These are phyloP conservation scores for Tinospora cordifolia DNA, from an alignment of 164 flowering plant genomes.

Conservation along the genomic window DNA sequence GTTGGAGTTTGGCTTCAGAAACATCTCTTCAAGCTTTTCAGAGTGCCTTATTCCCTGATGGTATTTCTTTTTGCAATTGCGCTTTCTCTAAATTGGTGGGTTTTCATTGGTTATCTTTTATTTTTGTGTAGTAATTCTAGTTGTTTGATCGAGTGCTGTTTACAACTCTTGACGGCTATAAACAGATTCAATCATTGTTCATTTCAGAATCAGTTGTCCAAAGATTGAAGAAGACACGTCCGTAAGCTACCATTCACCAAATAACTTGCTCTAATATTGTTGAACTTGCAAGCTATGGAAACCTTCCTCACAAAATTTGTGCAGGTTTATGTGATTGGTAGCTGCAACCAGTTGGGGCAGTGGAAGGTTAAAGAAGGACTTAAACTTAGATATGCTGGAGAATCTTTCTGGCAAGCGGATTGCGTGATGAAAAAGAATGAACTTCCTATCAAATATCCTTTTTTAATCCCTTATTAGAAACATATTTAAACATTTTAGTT, in stretches of 20 bases:
- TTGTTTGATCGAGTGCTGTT: background rate
- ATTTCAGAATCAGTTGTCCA: slow-evolving; percentile 83
- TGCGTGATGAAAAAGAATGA: slow-evolving; percentile 47
- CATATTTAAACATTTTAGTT: background rate
- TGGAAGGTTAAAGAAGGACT: slow-evolving; percentile 76
- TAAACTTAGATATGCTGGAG: slow-evolving; percentile 68
- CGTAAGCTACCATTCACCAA: slow-evolving; percentile 33
- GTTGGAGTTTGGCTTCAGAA: slow-evolving; percentile 30
- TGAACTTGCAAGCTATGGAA: background rate
- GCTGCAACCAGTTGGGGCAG: slow-evolving; percentile 49
- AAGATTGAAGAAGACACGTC: slow-evolving; percentile 49
- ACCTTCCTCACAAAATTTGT: slow-evolving; percentile 3
- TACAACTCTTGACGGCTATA: slow-evolving; percentile 11
- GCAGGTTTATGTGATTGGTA: slow-evolving; percentile 80
- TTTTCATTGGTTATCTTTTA: background rate
- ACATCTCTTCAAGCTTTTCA: slow-evolving; percentile 31
- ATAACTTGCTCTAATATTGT: background rate
- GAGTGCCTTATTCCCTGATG: slow-evolving; percentile 34
- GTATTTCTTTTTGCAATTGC: slow-evolving; percentile 23
- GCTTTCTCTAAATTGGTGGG: slow-evolving; percentile 2
- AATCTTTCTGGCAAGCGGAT: slow-evolving; percentile 68
- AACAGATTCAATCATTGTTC: slow-evolving; percentile 64
- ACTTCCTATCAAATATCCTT: slow-evolving; percentile 91
- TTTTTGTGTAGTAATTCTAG: background rate
- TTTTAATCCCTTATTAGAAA: slow-evolving; percentile 1